Conservation (phyloP, 768 basidiomycete genomes). For the Leccinum rimulosum region DNA sequence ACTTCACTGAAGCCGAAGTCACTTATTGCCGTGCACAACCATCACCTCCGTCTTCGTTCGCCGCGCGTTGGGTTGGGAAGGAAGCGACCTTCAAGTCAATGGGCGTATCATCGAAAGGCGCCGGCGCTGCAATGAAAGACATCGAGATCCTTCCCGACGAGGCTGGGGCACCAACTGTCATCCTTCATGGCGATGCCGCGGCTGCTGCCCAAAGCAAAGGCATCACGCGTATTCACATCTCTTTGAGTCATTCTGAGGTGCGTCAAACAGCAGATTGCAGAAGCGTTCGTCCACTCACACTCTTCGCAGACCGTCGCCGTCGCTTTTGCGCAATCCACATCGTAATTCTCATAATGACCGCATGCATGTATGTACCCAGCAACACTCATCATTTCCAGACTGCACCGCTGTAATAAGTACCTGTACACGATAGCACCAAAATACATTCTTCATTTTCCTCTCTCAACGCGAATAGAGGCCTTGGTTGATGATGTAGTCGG, state of each 20-base stretch:
- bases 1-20: slow-evolving; percentile 90
- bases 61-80: slow-evolving; percentile 96
- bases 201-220: slow-evolving; percentile 68
- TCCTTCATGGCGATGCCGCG: slow-evolving; percentile 77
- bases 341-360: slow-evolving; percentile 9
- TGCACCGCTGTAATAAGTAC: slow-evolving; percentile 1
- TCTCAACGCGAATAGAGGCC: slow-evolving; percentile 39
- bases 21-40: slow-evolving; percentile 86
- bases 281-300: slow-evolving; percentile 16
- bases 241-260: slow-evolving; percentile 92
- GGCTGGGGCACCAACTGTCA: slow-evolving; percentile 77
- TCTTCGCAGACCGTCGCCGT: slow-evolving; percentile 69
- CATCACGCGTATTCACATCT: slow-evolving; percentile 73
- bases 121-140: slow-evolving; percentile 92
- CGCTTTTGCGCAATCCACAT: slow-evolving; percentile 78
- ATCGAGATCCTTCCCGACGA: slow-evolving; percentile 88
- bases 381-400: background rate
- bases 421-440: slow-evolving; percentile 9
- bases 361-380: background rate
- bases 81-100: slow-evolving; percentile 97
- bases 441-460: slow-evolving; percentile 8
- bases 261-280: slow-evolving; percentile 27
- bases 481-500: slow-evolving; percentile 49
- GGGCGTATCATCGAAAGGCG: slow-evolving; percentile 86
- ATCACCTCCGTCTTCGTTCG: slow-evolving; percentile 85